Base-by-base conservation (phyloP, 1,284 basidiomycete genomes). In the Puccinia polysora region DNA sequence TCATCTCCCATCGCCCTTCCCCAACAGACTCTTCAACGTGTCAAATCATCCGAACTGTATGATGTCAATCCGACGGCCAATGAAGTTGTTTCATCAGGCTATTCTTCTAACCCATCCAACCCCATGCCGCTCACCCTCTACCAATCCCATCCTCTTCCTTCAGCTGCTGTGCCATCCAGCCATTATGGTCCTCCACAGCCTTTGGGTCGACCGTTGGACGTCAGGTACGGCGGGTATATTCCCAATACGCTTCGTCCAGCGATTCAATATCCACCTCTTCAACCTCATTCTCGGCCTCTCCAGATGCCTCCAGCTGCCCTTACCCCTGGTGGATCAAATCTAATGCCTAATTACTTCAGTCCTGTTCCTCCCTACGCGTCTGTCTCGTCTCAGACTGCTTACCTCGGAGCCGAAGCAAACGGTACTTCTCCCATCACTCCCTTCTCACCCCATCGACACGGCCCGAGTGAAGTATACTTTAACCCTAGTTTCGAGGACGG, bases 121-220 rank as follows among this genome's bases (percentile, higher is more conserved):
- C 74, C 18, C 74, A 74, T 55, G 75, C 67, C 43, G 47, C 77
- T 47, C 82, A 84, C 68, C 81, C 88, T 0, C 84, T 89, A 1
- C 88, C 88, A 20, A 88, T 90, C 0, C 86, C 86, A 77, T 89
- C 88, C 12, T 90, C 90, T 10, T 77, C 79, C 38, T 85, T 89
- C 75, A 88, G 87, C 75, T 85, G 87, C 45, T 86, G 88, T 2
- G 81, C 84, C 0, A 81, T 89, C 2, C 84, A 89, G 0, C 85
- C 90, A 18, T 84, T 89, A 75, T 84, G 89, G 63, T 25, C 40
- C 40, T 58, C 65, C 58, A 28, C 52, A 25, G 25, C 55, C 65
- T 52, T n/a, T 28, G 32, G 38, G 30, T 14, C 47, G 14, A 52
- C 10, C 45, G 38, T 36, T 36, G 38, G 58, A 70, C 20, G 55